A percentile compares a stretch with the other conserved stretches of the same genome.
These are phyloP conservation scores for Plantago rigida DNA, from an alignment of 305 asterid species.

Conservation along the genomic window DNA sequence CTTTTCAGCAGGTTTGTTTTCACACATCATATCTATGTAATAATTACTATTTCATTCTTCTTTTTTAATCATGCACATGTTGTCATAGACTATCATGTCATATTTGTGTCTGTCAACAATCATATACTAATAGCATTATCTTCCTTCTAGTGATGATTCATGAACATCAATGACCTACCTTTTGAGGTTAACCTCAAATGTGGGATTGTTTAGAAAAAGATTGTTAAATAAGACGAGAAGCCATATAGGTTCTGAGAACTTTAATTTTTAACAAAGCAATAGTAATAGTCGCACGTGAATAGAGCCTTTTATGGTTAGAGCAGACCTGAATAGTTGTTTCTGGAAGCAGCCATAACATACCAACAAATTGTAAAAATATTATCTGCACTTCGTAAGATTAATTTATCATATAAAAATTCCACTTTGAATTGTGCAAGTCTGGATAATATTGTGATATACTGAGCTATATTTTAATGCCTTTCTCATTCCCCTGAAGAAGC, in stretches of 20 bases:
- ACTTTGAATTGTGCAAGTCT: neutral
- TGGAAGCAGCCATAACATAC: neutral
- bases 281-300: neutral
- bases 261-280: neutral
- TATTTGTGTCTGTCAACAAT: too few species aligned
- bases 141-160: neutral
- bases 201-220: neutral
- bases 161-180: neutral
- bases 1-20: slow-evolving; percentile 79
- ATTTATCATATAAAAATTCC: neutral
- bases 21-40: slow-evolving; percentile 2
- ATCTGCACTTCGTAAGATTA: neutral
- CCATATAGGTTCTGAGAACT: neutral
- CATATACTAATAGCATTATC: neutral
- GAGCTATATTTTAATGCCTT: slow-evolving; percentile 15
- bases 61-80: neutral
- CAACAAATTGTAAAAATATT: neutral
- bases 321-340: too few species aligned
- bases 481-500: slow-evolving; percentile 54
- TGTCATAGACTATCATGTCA: too few species aligned
- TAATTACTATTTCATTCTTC: neutral
- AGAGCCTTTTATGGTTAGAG: too few species aligned
- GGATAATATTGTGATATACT: neutral
- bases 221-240: neutral
- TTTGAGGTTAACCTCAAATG: neutral